These are phyloP conservation scores for Penicillium sp. DNA, from an alignment of 2,329 filamentous ascomycete genomes.

Conservation along the genomic window DNA sequence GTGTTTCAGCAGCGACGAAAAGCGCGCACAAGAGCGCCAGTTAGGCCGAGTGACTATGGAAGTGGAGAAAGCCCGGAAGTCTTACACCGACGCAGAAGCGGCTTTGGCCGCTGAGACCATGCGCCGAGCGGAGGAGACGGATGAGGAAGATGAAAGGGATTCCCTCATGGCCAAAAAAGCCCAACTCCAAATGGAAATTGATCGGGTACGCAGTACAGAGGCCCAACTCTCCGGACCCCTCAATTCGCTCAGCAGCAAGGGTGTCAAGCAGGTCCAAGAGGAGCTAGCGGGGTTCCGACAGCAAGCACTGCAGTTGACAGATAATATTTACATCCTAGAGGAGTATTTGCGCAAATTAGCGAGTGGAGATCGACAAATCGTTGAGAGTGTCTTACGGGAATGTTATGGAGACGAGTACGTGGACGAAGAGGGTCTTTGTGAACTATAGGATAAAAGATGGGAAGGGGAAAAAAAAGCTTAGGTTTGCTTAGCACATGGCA, in stretches of 20 bases:
- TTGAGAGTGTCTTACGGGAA: conserved; percentile 46
- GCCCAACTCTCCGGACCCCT: conserved; percentile 24
- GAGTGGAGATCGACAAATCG: conserved; percentile 45
- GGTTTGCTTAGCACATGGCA: conserved; percentile 13
- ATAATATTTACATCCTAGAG: conserved; percentile 48
- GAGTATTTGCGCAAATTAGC: conserved; percentile 41
- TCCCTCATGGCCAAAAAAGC: conserved; percentile 23
- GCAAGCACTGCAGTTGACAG: conserved; percentile 43
- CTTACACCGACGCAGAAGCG: conserved; percentile 35
- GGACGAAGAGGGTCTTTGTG: conserved; percentile 53
- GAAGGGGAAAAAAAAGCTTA: conserved; percentile 6
- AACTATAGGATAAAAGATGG: conserved; percentile 25
- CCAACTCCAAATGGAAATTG: conserved; percentile 32
- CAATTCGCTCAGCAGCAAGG: conserved; percentile 35
- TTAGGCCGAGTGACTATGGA: conserved; percentile 30
- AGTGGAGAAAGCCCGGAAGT: conserved; percentile 30
- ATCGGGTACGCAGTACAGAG: conserved; percentile 38
- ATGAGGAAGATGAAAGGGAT: conserved; percentile 23
- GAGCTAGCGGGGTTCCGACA: conserved; percentile 36
- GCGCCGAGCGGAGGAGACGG: conserved; percentile 30
- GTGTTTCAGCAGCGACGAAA: conserved; percentile 62
- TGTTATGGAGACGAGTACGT: conserved; percentile 57
- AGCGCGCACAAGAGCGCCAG: conserved; percentile 45
- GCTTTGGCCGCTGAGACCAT: conserved; percentile 40
- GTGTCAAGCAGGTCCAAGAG: conserved; percentile 32